Evolutionary conservation across 2,329 filamentous ascomycete genomes (phyloP).

Genomic region (Trichoderma sp.): DNA sequence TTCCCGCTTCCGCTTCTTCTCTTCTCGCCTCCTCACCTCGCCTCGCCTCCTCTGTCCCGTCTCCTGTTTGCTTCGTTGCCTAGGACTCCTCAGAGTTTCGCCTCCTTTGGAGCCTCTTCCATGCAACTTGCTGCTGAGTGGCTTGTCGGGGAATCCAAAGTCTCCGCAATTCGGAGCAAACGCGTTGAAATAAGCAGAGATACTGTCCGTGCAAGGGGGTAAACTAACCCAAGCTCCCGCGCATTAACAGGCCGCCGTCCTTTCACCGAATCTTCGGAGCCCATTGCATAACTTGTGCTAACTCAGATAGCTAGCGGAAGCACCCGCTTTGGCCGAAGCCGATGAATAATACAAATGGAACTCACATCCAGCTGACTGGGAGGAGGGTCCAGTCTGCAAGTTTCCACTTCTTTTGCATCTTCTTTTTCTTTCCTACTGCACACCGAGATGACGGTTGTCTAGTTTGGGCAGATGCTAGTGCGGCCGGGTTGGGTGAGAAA

Average conservation of each 20-base stretch:
- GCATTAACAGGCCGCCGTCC: neutral
- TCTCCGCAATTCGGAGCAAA: slow-evolving; percentile 1
- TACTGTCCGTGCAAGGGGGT: slow-evolving; percentile 4
- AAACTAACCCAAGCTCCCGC: slow-evolving; percentile 1
- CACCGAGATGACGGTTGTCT: neutral
- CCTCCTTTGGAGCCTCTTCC: neutral
- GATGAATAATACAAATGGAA: neutral
- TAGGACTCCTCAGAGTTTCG: slow-evolving; percentile 5
- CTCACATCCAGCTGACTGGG: neutral
- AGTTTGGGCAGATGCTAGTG: neutral
- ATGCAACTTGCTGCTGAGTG: neutral
- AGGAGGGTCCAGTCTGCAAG: neutral
- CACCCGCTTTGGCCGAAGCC: neutral
- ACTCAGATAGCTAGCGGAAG: neutral
- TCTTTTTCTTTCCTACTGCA: neutral
- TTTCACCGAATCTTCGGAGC: neutral
- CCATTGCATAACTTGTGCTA: neutral
- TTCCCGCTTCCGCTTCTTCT: neutral
- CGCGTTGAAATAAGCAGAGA: slow-evolving; percentile 4
- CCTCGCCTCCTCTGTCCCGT: neutral
- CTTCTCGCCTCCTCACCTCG: neutral
- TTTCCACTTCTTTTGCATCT: neutral
- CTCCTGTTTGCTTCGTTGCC: neutral
- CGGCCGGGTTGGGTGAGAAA: neutral
- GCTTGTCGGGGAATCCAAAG: neutral